Evolutionary conservation across 352 stramenopile species (phyloP), one percentile per base, ranked within the genome.

Genomic region (Globisporangium middletonii): DNA sequence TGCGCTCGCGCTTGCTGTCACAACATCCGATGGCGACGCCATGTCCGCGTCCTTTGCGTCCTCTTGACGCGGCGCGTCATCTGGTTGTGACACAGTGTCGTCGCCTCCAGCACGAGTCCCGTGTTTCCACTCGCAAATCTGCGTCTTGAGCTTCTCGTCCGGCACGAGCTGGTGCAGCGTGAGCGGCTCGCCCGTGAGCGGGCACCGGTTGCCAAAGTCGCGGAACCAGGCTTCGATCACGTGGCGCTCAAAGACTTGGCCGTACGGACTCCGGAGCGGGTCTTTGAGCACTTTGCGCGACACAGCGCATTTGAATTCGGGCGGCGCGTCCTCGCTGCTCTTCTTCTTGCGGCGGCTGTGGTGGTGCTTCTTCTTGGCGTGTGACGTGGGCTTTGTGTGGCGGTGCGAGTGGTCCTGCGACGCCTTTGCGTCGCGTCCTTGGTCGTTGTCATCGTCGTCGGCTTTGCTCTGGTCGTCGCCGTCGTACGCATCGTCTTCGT

Each of bases 161-260:
- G 57, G 62, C 30, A 63, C 57, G 8, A 94, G 57, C 52, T 94
- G 69, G 16, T 64, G 58, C 26, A 77, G 55, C 15, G 69, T 75
- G 1, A 94, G 72, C 16, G 83, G 81, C 62, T 94, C 71, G 3
- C 78, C 80, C 2, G 80, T 90, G 26, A 92, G 59, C 30, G 82
- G 84, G 44, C 82, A 94, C 19, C 82, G 78, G 48, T 92, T 92
- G 47, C 82, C 84, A 62, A 92, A 94, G 59, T 92, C 79, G 28
- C 76, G 75, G 38, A 92, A 88, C 82, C 84, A 92, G 13, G 74
- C 73, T 53, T 94, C 78, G 50, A 94, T 83, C 19, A 92, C 78
- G 28, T 82, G 70, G 8, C 76, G 71, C 58, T 94, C 81, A 60
- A 89, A 92, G 3, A 91, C 73, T 52, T 94, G 84, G 4, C 84